Evolutionary conservation across 108 stramenopile genomes (phyloP).

Genomic region (Cyclotella sp.): DNA sequence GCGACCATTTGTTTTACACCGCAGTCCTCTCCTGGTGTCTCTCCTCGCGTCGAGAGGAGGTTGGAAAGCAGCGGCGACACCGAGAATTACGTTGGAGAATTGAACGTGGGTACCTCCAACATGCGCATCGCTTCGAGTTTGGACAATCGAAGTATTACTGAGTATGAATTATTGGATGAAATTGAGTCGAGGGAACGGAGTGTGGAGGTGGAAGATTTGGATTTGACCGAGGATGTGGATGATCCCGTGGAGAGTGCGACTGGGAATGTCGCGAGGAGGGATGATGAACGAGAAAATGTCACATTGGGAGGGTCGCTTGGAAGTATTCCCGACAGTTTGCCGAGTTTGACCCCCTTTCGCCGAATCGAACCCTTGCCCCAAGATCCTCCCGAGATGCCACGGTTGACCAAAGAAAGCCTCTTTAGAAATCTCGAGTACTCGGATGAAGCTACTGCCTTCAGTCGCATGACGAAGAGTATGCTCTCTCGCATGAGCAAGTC

Average conservation of each 20-base stretch:
- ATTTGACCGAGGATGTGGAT: conserved; percentile 19
- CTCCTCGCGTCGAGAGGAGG: neutral
- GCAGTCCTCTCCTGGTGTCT: conserved; percentile 30
- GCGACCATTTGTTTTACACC: conserved; percentile 57
- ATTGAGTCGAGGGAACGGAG: conserved; percentile 15
- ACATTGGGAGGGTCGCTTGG: neutral
- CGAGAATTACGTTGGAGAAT: conserved; percentile 33
- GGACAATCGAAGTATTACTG: conserved; percentile 20
- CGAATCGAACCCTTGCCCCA: neutral
- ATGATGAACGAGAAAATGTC: neutral
- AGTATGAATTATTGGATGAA: conserved; percentile 44
- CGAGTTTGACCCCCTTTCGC: neutral
- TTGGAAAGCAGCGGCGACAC: neutral
- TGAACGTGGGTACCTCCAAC: conserved; percentile 1
- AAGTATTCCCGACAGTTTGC: conserved; percentile 3
- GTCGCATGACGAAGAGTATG: conserved; percentile 25
- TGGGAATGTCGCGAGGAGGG: neutral
- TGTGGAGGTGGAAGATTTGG: conserved; percentile 43
- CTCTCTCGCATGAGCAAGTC: conserved; percentile 6
- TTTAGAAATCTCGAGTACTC: neutral
- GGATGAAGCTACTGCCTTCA: conserved; percentile 13
- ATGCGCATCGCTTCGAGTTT: too few species aligned
- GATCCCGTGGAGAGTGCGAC: neutral
- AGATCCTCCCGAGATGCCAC: neutral
- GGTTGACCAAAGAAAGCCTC: neutral